Evolutionary conservation across 345 rosid genomes (phyloP).

Genomic region (Turnera subulata): DNA sequence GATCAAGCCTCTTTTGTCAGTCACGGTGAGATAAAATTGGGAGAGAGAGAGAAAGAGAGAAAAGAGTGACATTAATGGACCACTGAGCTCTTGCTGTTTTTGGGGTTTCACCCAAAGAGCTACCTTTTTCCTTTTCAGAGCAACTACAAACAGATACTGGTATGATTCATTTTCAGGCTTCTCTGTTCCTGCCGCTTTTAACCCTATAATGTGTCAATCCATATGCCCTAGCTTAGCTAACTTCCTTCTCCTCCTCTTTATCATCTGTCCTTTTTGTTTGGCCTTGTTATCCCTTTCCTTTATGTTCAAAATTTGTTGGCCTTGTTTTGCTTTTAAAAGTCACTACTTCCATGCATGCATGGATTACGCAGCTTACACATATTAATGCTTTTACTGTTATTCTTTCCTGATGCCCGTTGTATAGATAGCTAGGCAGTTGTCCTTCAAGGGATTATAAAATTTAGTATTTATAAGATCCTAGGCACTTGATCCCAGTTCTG

Average conservation of each 20-base stretch:
- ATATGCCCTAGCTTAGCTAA: conserved; percentile 3
- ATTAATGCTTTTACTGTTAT: no score
- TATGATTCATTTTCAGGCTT: conserved; percentile 10
- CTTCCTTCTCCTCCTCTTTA: background rate
- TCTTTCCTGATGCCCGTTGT: no score
- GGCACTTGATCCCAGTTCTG: background rate
- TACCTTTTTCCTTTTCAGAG: conserved; percentile 26
- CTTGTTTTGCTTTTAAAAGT: background rate
- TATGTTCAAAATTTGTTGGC: conserved; percentile 1
- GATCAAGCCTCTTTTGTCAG: conserved; percentile 33
- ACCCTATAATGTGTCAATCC: conserved; percentile 9
- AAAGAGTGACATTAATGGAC: conserved; percentile 21
- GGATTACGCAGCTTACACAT: background rate
- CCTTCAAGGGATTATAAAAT: no score
- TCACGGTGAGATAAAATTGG: background rate
- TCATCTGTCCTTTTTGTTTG: conserved; percentile 1
- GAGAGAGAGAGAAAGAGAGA: background rate
- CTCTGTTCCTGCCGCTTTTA: conserved; percentile 1
- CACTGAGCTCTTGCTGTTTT: conserved; percentile 34
- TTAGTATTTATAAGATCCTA: conserved; percentile 1
- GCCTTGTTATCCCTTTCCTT: background rate
- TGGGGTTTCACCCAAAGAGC: conserved; percentile 47
- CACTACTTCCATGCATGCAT: conserved; percentile 15
- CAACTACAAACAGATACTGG: conserved; percentile 16
- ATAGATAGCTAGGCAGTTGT: no score